Percentiles rank a stretch among this genome's conserved stretches.
These are phyloP conservation scores for Obba rivulosa DNA, from an alignment of 768 basidiomycete genomes.

Conservation along the genomic window DNA sequence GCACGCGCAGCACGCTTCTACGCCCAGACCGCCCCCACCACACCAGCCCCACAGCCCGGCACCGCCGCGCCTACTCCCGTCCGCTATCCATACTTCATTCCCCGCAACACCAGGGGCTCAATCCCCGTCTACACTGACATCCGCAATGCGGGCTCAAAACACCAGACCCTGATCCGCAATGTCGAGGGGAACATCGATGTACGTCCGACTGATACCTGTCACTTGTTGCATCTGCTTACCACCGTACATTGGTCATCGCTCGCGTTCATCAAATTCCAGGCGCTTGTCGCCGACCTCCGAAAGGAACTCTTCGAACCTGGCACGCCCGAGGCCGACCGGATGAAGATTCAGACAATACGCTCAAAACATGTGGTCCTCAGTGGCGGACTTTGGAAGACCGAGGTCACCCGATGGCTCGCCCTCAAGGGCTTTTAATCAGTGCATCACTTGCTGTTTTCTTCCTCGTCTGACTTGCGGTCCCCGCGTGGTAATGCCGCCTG, in stretches of 20 bases:
- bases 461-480: too few species aligned
- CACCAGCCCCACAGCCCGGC: constrained; percentile 5
- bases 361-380: constrained; percentile 52
- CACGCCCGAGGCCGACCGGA: constrained; percentile 41
- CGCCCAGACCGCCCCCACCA: constrained; percentile 5
- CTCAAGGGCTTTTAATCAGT: constrained; percentile 53
- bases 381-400: constrained; percentile 59
- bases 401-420: constrained; percentile 59
- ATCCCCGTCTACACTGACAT: constrained; percentile 76
- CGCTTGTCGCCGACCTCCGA: constrained; percentile 52
- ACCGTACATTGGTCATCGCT: background rate
- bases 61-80: constrained; percentile 1
- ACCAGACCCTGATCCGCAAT: constrained; percentile 58
- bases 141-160: constrained; percentile 58
- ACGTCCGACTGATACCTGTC: constrained; percentile 15
- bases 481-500: too few species aligned
- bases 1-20: constrained; percentile 10
- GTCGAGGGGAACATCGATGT: constrained; percentile 61
- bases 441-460: too few species aligned
- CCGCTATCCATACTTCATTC: constrained; percentile 46
- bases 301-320: constrained; percentile 43
- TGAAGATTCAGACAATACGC: constrained; percentile 43
- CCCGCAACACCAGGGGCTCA: constrained; percentile 59
- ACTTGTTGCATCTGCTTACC: background rate
- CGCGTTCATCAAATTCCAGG: constrained; percentile 30